Percentiles rank a stretch among this genome's conserved stretches.
Conservation (phyloP, 345 rosid species). For the Excoecaria agallocha region DNA sequence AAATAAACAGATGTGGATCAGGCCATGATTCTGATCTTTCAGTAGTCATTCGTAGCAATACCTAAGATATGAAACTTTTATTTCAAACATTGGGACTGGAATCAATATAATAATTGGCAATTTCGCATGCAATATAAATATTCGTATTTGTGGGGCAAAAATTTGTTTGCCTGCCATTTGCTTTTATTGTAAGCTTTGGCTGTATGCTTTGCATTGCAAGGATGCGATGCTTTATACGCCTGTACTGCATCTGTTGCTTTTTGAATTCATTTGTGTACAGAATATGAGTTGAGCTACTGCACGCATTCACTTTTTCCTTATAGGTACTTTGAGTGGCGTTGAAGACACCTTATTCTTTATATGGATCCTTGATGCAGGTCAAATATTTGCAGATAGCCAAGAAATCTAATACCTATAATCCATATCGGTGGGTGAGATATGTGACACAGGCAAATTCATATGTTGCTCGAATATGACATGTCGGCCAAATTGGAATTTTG, state of each 20-base stretch:
- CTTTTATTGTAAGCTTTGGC: background rate
- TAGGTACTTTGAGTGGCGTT: background rate
- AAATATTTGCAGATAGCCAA: constrained; percentile 97
- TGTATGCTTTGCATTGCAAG: background rate
- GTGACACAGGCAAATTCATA: constrained; percentile 98
- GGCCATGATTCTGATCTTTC: background rate
- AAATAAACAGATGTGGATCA: background rate
- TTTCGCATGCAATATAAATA: background rate
- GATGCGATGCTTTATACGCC: background rate
- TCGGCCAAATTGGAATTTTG: background rate
- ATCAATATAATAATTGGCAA: background rate
- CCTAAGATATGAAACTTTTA: background rate
- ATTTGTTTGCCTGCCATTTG: constrained; percentile 1
- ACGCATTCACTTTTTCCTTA: background rate
- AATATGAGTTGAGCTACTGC: background rate
- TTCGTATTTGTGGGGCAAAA: background rate
- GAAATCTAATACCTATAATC: constrained; percentile 74
- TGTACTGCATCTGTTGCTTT: background rate
- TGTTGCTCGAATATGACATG: constrained; percentile 61
- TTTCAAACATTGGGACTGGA: background rate
- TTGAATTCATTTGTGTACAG: background rate
- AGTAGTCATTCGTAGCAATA: background rate
- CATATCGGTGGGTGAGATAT: constrained; percentile 98
- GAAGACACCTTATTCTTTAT: background rate
- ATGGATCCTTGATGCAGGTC: constrained; percentile 56